Percentiles rank a stretch among this genome's conserved stretches.
phyloP scores from a whole-genome alignment of 768 basidiomycete genomes.

The Phallus indusiatus region DNA sequence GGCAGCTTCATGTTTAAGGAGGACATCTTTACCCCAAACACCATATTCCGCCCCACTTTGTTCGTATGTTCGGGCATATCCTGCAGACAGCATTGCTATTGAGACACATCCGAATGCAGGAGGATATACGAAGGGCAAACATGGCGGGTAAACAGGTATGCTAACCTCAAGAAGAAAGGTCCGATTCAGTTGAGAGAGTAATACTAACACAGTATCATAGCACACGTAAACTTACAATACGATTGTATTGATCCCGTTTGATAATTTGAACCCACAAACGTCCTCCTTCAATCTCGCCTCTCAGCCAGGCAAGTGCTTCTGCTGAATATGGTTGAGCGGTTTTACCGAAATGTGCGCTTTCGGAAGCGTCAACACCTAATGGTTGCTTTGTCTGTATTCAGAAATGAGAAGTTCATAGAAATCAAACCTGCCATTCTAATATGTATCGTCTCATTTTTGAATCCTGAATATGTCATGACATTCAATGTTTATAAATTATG shows the following conservation, averaged over 20 bases:
- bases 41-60: constrained; percentile 79
- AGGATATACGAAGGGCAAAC: constrained; percentile 39
- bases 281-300: constrained; percentile 42
- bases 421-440: constrained; percentile 62
- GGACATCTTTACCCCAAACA: constrained; percentile 50
- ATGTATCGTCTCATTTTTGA: constrained; percentile 78
- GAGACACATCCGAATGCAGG: constrained; percentile 40
- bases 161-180: constrained; percentile 43
- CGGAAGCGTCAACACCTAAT: constrained; percentile 75
- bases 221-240: constrained; percentile 47
- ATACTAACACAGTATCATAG: not conserved
- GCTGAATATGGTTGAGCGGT: constrained; percentile 61
- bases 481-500: not conserved
- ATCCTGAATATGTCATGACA: constrained; percentile 31
- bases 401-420: not conserved
- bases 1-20: constrained; percentile 48
- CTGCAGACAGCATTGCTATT: constrained; percentile 70
- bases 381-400: not conserved
- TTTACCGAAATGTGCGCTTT: constrained; percentile 83
- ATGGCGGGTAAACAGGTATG: constrained; percentile 44
- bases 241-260: constrained; percentile 72
- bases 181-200: not conserved
- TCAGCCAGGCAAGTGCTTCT: constrained; percentile 72
- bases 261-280: constrained; percentile 63
- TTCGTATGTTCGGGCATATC: constrained; percentile 68